Evolutionary conservation across 495 filamentous ascomycete species (phyloP).

Genomic region (Pseudomonodictys pantanalensis): DNA sequence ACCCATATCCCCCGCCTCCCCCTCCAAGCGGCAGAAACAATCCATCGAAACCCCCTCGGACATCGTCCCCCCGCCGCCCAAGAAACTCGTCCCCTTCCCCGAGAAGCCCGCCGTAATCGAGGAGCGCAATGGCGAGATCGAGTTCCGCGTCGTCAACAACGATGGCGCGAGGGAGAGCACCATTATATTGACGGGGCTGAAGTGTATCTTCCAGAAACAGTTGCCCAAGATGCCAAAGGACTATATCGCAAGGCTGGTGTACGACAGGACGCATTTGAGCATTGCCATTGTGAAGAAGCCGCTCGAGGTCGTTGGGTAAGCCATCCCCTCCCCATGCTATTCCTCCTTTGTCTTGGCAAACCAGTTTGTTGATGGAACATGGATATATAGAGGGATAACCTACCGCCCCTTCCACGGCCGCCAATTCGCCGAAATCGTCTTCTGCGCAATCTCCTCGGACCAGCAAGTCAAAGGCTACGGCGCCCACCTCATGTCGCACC

Average conservation of each 20-base stretch:
- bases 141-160: conserved; percentile 97
- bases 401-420: conserved; percentile 93
- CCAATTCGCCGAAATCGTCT: conserved; percentile 96
- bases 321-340: background rate
- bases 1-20: too few relatives aligned
- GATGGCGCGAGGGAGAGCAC: conserved; percentile 82
- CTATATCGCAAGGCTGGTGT: conserved; percentile 94
- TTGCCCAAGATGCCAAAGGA: conserved; percentile 99
- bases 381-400: conserved; percentile 70
- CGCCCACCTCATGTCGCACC: conserved; percentile 94
- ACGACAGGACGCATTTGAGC: conserved; percentile 91
- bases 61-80: conserved; percentile 34
- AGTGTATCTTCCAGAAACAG: conserved; percentile 98
- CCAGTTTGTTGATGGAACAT: background rate
- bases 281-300: conserved; percentile 98
- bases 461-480: conserved; percentile 99
- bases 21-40: conserved; percentile 61
- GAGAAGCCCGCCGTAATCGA: conserved; percentile 92
- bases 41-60: conserved; percentile 54
- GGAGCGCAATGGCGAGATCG: conserved; percentile 92
- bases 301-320: conserved; percentile 74
- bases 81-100: conserved; percentile 70
- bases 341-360: conserved; percentile 19
- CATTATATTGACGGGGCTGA: conserved; percentile 91
- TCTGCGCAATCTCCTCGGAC: conserved; percentile 95